A percentile compares a stretch with the other conserved stretches of the same genome.
Evolutionary conservation across 1,284 basidiomycete species (phyloP).

Genomic region (Ganoderma sp.): DNA sequence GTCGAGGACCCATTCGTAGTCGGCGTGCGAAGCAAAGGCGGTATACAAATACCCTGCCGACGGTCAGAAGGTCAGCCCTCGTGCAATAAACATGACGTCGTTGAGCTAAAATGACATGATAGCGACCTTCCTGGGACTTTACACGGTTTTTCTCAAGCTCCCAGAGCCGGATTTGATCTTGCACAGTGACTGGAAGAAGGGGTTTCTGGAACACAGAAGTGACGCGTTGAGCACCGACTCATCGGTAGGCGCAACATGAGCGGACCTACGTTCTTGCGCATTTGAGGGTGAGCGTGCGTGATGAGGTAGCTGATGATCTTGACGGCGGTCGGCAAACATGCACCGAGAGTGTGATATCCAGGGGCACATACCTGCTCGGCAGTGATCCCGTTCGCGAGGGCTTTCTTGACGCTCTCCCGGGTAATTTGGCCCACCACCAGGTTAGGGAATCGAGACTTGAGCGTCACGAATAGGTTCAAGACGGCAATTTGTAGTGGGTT

Average conservation of each 20-base stretch:
- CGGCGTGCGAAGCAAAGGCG: conserved; percentile 83
- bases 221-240: conserved; percentile 11
- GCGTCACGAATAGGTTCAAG: conserved; percentile 90
- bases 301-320: conserved; percentile 96
- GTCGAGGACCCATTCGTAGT: conserved; percentile 86
- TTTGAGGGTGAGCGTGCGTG: conserved; percentile 96
- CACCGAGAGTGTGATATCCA: conserved; percentile 6
- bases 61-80: conserved; percentile 33
- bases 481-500: conserved; percentile 97
- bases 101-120: conserved; percentile 34
- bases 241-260: conserved; percentile 5
- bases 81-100: conserved; percentile 28
- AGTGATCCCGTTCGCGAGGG: conserved; percentile 93
- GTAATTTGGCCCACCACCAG: conserved; percentile 95
- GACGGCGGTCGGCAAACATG: conserved; percentile 20
- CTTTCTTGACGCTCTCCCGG: conserved; percentile 93
- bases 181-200: conserved; percentile 91
- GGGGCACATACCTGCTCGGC: conserved; percentile 82
- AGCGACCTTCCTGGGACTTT: conserved; percentile 80
- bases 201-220: conserved; percentile 65
- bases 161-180: conserved; percentile 98
- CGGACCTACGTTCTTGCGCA: conserved; percentile 85
- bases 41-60: conserved; percentile 83
- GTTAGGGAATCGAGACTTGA: conserved; percentile 96
- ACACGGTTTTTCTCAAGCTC: conserved; percentile 95